Base-by-base conservation (phyloP, 164 flowering plant genomes). In the Malania oleifera region DNA sequence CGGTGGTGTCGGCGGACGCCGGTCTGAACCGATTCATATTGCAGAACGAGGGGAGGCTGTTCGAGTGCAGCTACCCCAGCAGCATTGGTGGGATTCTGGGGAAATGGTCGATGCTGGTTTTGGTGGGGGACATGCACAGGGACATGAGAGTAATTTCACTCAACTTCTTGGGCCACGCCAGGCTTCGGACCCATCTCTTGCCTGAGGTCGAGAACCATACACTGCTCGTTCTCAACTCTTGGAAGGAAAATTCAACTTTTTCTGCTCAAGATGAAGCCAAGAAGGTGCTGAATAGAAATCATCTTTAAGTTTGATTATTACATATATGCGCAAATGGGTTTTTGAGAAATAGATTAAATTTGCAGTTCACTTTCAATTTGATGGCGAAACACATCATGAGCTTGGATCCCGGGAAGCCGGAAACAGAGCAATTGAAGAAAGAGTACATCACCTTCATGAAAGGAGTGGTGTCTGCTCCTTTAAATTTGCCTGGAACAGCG, bases 311-410 rank as follows among this genome's bases (percentile, higher is more conserved):
- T n/a, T 44, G 18, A 44, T 44, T 44, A 44, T 5, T 44, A 44
- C 8, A 31, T 4, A 31, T 4, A 31, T 31, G 20, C 20, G 20
- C 18, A 43, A 35, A 7, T 34, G 18, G 14, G 35, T 29, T 18
- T 38, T 17, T 45, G 15, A 1, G 48, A 4, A 7, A 0, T 19
- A 55, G 35, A 41, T n/a, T 29, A 38, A n/a, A 31, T 38, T 44
- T 73, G 71, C 72, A 91, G 98, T 91, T 85, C 49, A 91, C 98
- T 1, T 91, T 91, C 74, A 91, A 91, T 75, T 71, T 91, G 71
- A 91, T 91, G 92, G 98, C 95, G 2, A 84, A 85, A 25, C 83
- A 91, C 60, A 91, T 91, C 39, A 83, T 91, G 98, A 91, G 98
- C 66, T 66, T 89, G 81, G 89, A 89, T 9, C 91, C 96, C 19